These are phyloP conservation scores for Mitragyna speciosa DNA, from an alignment of 257 asterid species.

Conservation along the genomic window DNA sequence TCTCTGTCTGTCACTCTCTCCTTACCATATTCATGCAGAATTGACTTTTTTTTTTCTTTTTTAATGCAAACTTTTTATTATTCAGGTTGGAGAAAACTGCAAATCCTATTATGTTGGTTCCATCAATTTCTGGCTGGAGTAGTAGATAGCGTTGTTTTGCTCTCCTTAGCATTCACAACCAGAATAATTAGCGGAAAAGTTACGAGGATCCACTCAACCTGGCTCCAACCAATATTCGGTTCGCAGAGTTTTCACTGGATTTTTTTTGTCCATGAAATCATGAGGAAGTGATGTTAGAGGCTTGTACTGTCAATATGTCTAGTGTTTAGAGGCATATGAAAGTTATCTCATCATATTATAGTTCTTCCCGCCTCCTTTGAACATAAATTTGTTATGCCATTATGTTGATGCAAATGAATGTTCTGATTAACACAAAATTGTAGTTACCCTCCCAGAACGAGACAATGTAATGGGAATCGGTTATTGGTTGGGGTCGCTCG, in stretches of 20 bases:
- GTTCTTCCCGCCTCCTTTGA: neutral
- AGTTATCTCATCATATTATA: neutral
- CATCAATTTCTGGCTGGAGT: constrained; percentile 66
- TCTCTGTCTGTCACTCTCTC: constrained; percentile 20
- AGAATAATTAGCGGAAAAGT: neutral
- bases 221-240: neutral
- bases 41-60: neutral
- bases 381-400: neutral
- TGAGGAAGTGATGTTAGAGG: neutral
- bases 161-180: constrained; percentile 12
- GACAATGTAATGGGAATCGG: no score
- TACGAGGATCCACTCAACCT: neutral
- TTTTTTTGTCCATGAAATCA: neutral
- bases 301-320: neutral
- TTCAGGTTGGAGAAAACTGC: constrained; percentile 67
- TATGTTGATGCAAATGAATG: neutral
- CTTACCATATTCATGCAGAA: neutral
- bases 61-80: constrained; percentile 20
- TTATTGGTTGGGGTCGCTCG: no score
- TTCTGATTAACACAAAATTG: neutral
- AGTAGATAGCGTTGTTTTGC: constrained; percentile 45
- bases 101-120: constrained; percentile 40
- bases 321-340: neutral
- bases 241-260: neutral
- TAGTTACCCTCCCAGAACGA: no score